phyloP scores from a whole-genome alignment of 257 asterid genomes.

The Solanum corneliomulleri region DNA sequence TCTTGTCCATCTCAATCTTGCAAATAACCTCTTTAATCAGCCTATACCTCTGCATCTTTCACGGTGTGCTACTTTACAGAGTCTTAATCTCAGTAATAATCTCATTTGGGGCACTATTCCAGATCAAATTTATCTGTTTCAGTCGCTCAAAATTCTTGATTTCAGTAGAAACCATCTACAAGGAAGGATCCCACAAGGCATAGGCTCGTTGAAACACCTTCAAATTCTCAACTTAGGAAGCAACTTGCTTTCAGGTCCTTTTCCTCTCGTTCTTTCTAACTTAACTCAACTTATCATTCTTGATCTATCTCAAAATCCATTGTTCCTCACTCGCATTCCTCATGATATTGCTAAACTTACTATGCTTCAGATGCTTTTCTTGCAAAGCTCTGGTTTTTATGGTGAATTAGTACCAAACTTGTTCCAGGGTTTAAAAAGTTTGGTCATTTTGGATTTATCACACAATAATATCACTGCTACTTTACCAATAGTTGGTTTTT shows the following conservation, averaged over 20 bases:
- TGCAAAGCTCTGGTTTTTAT: constrained; percentile 62
- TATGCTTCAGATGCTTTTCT: constrained; percentile 47
- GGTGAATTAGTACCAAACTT: constrained; percentile 42
- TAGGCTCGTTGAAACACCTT: constrained; percentile 47
- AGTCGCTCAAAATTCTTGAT: constrained; percentile 43
- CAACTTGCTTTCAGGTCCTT: constrained; percentile 63
- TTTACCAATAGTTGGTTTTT: constrained; percentile 30
- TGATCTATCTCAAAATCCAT: constrained; percentile 71
- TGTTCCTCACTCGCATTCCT: constrained; percentile 66
- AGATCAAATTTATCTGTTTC: constrained; percentile 57
- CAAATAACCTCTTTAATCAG: constrained; percentile 60
- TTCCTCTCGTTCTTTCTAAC: constrained; percentile 51
- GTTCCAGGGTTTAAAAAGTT: constrained; percentile 44
- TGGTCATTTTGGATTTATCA: constrained; percentile 52
- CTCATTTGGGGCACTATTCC: constrained; percentile 86
- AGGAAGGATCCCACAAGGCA: constrained; percentile 61
- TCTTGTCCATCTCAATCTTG: constrained; percentile 54
- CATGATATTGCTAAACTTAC: constrained; percentile 30
- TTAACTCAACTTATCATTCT: constrained; percentile 53
- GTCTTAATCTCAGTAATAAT: constrained; percentile 54
- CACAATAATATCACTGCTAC: constrained; percentile 57
- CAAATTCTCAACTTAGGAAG: constrained; percentile 51
- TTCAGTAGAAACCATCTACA: constrained; percentile 63
- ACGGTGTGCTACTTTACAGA: constrained; percentile 40
- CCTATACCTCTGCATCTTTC: constrained; percentile 77